These are phyloP conservation scores for Fusarium sp. DNA, from an alignment of 2,329 filamentous ascomycete species.

Conservation along the genomic window DNA sequence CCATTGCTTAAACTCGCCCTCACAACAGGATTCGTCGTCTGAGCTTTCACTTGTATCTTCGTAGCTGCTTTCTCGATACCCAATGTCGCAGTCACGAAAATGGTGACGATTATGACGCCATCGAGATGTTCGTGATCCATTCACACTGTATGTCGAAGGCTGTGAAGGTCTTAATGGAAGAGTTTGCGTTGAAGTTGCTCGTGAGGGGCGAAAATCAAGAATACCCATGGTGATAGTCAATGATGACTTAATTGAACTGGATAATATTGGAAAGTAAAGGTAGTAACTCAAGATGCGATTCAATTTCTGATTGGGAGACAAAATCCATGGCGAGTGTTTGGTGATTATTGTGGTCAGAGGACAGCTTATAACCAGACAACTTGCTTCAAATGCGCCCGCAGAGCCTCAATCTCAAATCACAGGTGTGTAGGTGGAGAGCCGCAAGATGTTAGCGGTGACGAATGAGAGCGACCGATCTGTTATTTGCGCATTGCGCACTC, in stretches of 20 bases:
- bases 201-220: neutral
- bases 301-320: neutral
- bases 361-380: too few relatives aligned
- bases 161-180: neutral
- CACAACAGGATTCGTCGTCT: neutral
- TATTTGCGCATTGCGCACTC: too few relatives aligned
- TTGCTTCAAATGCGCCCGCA: neutral
- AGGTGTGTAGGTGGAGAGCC: neutral
- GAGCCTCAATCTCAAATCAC: neutral
- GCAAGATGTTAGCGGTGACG: neutral
- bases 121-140: accelerated
- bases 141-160: accelerated
- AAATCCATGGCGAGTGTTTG: neutral
- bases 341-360: too few relatives aligned
- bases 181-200: accelerated
- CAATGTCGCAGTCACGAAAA: accelerated
- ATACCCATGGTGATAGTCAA: neutral
- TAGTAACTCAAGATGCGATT: too few relatives aligned
- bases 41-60: neutral
- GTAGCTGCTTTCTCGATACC: too few relatives aligned
- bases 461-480: too few relatives aligned
- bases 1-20: accelerated
- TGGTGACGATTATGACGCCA: accelerated
- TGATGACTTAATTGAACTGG: accelerated
- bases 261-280: too few relatives aligned